Evolutionary conservation across 257 asterid species (phyloP).

Genomic region (Solanum bulbocastanum): DNA sequence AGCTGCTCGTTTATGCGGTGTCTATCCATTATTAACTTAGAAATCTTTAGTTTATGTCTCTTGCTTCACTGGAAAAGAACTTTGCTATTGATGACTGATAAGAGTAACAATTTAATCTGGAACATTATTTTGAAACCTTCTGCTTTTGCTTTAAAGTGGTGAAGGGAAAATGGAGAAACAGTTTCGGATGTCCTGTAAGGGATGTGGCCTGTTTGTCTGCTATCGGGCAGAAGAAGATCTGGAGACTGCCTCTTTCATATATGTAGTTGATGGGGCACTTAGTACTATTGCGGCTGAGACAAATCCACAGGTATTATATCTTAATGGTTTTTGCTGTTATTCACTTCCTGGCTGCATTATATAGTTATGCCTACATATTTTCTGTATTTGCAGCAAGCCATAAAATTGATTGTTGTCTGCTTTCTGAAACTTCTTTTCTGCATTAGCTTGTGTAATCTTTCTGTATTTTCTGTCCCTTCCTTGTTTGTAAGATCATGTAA

Average conservation of each 20-base stretch:
- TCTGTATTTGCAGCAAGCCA: background rate
- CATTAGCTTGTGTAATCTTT: background rate
- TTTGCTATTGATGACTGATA: background rate
- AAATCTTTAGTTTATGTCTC: background rate
- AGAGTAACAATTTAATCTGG: background rate
- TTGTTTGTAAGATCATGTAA: background rate
- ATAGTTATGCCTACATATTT: background rate
- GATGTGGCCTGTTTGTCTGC: slow-evolving; percentile 93
- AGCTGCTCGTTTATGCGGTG: background rate
- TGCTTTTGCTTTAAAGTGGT: slow-evolving; percentile 40
- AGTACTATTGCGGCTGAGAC: slow-evolving; percentile 98
- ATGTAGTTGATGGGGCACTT: slow-evolving; percentile 92
- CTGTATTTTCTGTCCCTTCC: background rate
- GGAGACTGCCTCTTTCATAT: slow-evolving; percentile 66
- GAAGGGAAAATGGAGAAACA: slow-evolving; percentile 96
- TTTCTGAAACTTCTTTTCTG: background rate
- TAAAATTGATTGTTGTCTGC: background rate
- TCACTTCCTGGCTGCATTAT: background rate
- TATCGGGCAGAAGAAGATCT: slow-evolving; percentile 88
- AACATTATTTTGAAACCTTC: background rate
- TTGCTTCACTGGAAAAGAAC: background rate
- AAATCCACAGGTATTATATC: slow-evolving; percentile 69
- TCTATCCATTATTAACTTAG: background rate
- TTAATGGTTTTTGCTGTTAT: background rate
- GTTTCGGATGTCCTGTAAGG: slow-evolving; percentile 81